Base-by-base conservation (phyloP, 164 flowering plant genomes). In the Vitis amurensis region DNA sequence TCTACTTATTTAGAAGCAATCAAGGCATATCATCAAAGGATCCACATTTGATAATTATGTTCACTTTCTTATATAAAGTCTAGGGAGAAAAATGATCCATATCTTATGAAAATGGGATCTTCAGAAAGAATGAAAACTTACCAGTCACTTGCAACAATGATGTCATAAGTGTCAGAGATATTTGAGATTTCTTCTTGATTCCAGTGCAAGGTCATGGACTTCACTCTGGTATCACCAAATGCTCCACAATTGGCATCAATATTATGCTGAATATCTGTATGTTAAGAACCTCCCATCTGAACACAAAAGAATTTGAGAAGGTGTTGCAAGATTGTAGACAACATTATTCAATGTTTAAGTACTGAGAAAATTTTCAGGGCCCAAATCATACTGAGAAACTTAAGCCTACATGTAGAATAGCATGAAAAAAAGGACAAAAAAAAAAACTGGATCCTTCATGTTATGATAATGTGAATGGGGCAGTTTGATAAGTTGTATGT, bases 141-240 rank as follows among this genome's bases (percentile, higher is more conserved):
- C 93, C 93, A 89, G 71, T 86, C 93, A 78, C 93, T 89, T 8
- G 90, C 91, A 69, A 89, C 61, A 51, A 89, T 76, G 73, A 87
- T 19, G 72, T 89, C 93, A 74, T 84, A 92, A 65, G 77, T 68
- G 75, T 76, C 71, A 16, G 71, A 56, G 4, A 83, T 55, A 71
- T 76, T 70, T 63, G 75, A 73, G 23, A 63, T 37, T 13, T 77
- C 82, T 49, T 76, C 80, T 63, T 80, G 84, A 76, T 88, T 82
- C 98, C 98, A 94, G 61, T 91, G 97, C 81, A 94, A 80, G 31
- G 65, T 60, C 88, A 84, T 74, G 19, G 88, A 66, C 71, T 73
- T 84, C 76, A 94, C 93, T 62, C 68, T 77, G 63, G 97, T 89
- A 60, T 50, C 72, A 73, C 91, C 89, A 77, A 89, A 87, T 55